Percentiles rank a stretch among this genome's conserved stretches.
Conservation (phyloP, 352 stramenopile genomes). For the Pythium grandisporangium region DNA sequence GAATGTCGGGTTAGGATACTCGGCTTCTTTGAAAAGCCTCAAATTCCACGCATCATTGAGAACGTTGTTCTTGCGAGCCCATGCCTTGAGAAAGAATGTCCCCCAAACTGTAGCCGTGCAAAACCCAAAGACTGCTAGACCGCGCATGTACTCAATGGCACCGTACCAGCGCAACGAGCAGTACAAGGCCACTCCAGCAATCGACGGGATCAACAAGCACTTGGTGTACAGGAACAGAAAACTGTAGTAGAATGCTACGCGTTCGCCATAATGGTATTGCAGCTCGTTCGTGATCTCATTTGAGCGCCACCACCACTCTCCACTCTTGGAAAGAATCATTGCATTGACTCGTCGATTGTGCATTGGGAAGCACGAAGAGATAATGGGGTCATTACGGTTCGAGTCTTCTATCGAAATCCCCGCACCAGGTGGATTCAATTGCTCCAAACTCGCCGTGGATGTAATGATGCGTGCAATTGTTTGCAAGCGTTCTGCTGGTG, state of each 20-base stretch:
- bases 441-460: slow-evolving; percentile 52
- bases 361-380: slow-evolving; percentile 73
- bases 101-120: slow-evolving; percentile 68
- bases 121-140: slow-evolving; percentile 74
- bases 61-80: slow-evolving; percentile 68
- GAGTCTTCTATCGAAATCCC: slow-evolving; percentile 72
- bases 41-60: slow-evolving; percentile 81
- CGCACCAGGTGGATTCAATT: slow-evolving; percentile 70
- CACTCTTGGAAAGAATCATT: slow-evolving; percentile 58
- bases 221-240: slow-evolving; percentile 84
- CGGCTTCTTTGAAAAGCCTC: slow-evolving; percentile 77
- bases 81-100: slow-evolving; percentile 67
- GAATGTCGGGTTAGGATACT: slow-evolving; percentile 78
- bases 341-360: slow-evolving; percentile 75
- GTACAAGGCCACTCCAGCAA: slow-evolving; percentile 53
- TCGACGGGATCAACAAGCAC: slow-evolving; percentile 51
- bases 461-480: slow-evolving; percentile 85
- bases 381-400: slow-evolving; percentile 66
- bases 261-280: slow-evolving; percentile 77
- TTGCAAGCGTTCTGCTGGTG: slow-evolving; percentile 72
- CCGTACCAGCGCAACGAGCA: slow-evolving; percentile 60
- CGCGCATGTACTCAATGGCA: slow-evolving; percentile 70
- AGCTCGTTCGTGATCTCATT: slow-evolving; percentile 82
- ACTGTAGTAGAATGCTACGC: slow-evolving; percentile 81
- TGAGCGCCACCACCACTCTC: slow-evolving; percentile 65